A percentile compares a stretch with the other conserved stretches of the same genome.
phyloP scores from a whole-genome alignment of 495 filamentous ascomycete genomes.

The Tuber brumale region DNA sequence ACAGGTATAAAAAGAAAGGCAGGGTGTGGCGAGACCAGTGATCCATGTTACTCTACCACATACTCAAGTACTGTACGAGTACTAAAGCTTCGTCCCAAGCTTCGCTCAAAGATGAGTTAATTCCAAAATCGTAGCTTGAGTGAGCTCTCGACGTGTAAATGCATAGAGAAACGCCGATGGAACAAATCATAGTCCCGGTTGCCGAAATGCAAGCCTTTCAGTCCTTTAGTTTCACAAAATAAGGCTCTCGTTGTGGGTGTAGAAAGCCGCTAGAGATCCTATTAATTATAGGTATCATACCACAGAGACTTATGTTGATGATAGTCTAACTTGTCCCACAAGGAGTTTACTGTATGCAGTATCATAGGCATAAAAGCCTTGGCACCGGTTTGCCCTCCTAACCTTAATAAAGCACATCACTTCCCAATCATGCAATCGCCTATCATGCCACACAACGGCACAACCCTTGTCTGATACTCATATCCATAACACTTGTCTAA shows the following conservation, averaged over 20 bases:
- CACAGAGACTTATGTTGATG: not conserved
- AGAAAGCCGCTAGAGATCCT: not conserved
- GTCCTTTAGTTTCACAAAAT: not conserved
- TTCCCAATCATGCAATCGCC: not conserved
- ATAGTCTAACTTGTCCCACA: not conserved
- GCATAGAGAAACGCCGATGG: not conserved
- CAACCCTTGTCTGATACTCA: not conserved
- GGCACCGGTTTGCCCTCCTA: not conserved
- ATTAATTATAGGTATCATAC: not conserved
- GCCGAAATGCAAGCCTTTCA: not conserved
- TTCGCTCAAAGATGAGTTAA: not conserved
- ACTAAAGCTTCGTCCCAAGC: not conserved
- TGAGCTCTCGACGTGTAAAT: too few relatives aligned
- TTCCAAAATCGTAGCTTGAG: not conserved
- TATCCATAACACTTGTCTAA: not conserved
- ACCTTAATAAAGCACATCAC: not conserved
- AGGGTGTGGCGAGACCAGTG: not conserved
- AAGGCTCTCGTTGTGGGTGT: not conserved
- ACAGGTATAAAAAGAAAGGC: not conserved
- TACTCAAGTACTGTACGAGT: too few relatives aligned
- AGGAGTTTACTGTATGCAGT: not conserved
- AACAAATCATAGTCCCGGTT: not conserved
- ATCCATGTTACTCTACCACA: not conserved
- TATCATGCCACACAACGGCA: not conserved
- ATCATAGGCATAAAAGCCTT: not conserved